Evolutionary conservation across 768 basidiomycete species (phyloP), one percentile per base, ranked within the genome.

Genomic region (Suillus discolor): DNA sequence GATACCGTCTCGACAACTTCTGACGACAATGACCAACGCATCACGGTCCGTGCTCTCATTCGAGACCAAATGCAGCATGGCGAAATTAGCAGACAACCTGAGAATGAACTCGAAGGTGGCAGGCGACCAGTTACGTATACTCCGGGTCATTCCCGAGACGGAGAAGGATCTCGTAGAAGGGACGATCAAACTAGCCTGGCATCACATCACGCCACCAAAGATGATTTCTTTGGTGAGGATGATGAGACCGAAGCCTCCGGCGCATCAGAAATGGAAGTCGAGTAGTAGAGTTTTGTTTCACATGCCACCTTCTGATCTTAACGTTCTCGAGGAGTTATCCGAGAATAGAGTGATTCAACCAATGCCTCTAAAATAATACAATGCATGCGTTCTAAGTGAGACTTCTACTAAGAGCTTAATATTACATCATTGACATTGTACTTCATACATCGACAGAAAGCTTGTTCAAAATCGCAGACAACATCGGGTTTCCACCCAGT

Each of bases 401-500:
- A 38, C 36, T 23, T 13, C 41, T 39, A 60, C 41, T 39, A 60
- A 11, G 11, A 28, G 15, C 18, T 28, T 42, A 18, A 60, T 18
- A 23, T 23, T 60, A 60, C 41, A 60, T 6, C 18, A 41, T 28
- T 38, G 18, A 28, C 39, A 18, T 28, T 3, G 12, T 20, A 28
- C 28, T 20, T 60, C 28, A 60, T 42, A 41, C 47, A 34, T 66
- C 67, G 57, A 86, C 79, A 60, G 80, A 78, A 64, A 93, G 75
- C 38, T 79, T 72, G 62, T 87, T 81, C 75, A 92, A 79, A 64
- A 91, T 81, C 8, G 74, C 80, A 69, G 86, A 85, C 39, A 97
- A 71, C 62, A 79, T 80, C 31, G 69, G 70, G 70, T 97, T 97
- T 16, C 95, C 96, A 1, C 95, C 95, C 13, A 97, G 76, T 62